Conservation (phyloP, 306 rosid genomes). For the Aeschynomene evenia region DNA sequence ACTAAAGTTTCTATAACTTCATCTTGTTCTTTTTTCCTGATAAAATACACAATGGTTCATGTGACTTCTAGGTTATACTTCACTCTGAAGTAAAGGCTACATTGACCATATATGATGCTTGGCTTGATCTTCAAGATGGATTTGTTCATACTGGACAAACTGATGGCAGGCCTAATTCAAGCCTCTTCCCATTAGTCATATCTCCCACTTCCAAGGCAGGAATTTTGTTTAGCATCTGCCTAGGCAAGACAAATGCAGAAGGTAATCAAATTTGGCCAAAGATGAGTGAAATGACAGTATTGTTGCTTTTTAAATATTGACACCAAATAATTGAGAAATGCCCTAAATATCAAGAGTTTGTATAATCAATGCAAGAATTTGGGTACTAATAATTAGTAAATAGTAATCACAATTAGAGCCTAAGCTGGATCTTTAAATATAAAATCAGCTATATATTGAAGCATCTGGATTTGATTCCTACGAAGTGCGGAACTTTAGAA, state of each 20-base stretch:
- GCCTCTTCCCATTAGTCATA: constrained; percentile 78
- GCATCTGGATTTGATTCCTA: too few species aligned
- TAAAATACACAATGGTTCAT: constrained; percentile 29
- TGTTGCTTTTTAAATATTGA: constrained; percentile 24
- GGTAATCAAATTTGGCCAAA: constrained; percentile 48
- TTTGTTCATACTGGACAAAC: constrained; percentile 71
- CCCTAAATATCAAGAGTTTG: not conserved
- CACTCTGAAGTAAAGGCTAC: constrained; percentile 95
- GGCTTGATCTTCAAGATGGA: constrained; percentile 99
- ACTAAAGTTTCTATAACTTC: constrained; percentile 20
- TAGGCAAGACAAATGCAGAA: constrained; percentile 60
- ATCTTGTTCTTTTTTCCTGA: constrained; percentile 22
- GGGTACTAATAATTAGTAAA: too few species aligned
- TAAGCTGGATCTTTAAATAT: not conserved
- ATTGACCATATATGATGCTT: constrained; percentile 76
- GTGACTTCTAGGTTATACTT: constrained; percentile 71
- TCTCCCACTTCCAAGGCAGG: constrained; percentile 89
- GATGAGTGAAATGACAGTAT: constrained; percentile 23
- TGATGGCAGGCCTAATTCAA: constrained; percentile 71
- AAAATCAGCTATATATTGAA: too few species aligned
- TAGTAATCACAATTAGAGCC: not conserved
- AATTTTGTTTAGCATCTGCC: constrained; percentile 78
- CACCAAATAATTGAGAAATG: constrained; percentile 18
- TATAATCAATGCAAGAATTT: constrained; percentile 14
- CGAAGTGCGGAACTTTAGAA: too few species aligned